phyloP scores from a whole-genome alignment of 306 rosid genomes.

The Hylodesmum podocarpum region DNA sequence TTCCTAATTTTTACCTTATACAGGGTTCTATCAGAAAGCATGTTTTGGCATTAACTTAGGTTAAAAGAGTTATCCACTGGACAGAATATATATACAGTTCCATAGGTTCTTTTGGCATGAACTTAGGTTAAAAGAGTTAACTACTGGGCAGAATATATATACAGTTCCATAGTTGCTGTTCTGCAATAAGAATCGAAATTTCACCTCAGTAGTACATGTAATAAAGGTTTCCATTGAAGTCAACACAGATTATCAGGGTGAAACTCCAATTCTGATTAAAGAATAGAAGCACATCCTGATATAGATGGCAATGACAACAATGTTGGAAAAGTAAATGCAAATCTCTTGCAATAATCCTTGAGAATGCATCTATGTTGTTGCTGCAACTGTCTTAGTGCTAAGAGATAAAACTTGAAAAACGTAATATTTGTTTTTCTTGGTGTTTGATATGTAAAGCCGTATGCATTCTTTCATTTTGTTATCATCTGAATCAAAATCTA shows the following conservation, averaged over 20 bases:
- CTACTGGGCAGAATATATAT: no score
- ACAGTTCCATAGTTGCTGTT: no score
- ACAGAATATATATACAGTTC: no score
- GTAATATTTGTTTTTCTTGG: not conserved
- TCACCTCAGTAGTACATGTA: no score
- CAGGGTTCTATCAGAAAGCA: not conserved
- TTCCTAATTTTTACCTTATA: not conserved
- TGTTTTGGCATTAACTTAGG: not conserved
- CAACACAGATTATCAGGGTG: no score
- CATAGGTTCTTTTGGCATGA: no score
- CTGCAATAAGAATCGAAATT: no score
- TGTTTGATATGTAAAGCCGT: not conserved
- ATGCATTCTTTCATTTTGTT: not conserved
- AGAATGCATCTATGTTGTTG: constrained; percentile 1
- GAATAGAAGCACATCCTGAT: no score
- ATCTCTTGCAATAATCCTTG: not conserved
- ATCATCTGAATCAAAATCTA: not conserved
- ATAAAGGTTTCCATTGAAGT: no score
- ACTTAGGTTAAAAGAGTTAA: no score
- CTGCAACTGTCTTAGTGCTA: not conserved
- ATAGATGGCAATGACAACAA: not conserved
- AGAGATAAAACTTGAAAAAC: not conserved
- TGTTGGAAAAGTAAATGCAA: not conserved
- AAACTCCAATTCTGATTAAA: no score
- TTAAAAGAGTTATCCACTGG: not conserved